phyloP scores from a whole-genome alignment of 345 rosid genomes.

The Lepidium sativum region DNA sequence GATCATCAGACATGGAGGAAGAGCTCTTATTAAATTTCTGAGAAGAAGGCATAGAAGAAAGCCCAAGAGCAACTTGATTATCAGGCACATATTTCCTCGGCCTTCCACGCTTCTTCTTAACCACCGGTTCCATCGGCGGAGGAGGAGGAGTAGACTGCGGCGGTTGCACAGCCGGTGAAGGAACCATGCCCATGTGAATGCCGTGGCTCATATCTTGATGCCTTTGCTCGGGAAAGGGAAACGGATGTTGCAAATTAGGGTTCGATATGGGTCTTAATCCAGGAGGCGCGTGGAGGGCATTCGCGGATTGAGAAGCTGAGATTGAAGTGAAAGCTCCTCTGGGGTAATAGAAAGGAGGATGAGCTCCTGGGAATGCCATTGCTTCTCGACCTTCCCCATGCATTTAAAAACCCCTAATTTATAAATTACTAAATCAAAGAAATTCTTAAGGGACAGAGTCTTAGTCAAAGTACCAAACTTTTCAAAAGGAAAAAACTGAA shows the following conservation, averaged over 20 bases:
- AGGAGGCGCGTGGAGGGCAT: conserved; percentile 40
- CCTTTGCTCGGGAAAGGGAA: conserved; percentile 37
- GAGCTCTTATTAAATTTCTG: background rate
- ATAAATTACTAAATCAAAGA: background rate
- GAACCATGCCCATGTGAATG: conserved; percentile 36
- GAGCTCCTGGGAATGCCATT: conserved; percentile 60
- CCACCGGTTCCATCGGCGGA: conserved; percentile 14
- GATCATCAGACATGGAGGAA: conserved; percentile 32
- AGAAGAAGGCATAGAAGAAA: conserved; percentile 39
- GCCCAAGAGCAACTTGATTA: conserved; percentile 47
- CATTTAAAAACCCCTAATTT: conserved; percentile 41
- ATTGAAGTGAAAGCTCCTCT: conserved; percentile 54
- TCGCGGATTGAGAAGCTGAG: conserved; percentile 37
- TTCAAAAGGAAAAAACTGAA: background rate
- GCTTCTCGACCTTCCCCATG: conserved; percentile 99
- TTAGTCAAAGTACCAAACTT: background rate
- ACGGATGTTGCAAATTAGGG: conserved; percentile 42
- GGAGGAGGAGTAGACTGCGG: background rate
- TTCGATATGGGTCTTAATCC: conserved; percentile 47
- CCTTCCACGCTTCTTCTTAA: conserved; percentile 89
- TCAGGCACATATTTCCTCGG: conserved; percentile 79
- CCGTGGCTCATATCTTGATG: conserved; percentile 42
- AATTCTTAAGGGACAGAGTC: background rate
- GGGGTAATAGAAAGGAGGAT: conserved; percentile 45
- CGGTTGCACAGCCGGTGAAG: conserved; percentile 19